phyloP scores from a whole-genome alignment of 164 flowering plant genomes.

The Sedum album region DNA sequence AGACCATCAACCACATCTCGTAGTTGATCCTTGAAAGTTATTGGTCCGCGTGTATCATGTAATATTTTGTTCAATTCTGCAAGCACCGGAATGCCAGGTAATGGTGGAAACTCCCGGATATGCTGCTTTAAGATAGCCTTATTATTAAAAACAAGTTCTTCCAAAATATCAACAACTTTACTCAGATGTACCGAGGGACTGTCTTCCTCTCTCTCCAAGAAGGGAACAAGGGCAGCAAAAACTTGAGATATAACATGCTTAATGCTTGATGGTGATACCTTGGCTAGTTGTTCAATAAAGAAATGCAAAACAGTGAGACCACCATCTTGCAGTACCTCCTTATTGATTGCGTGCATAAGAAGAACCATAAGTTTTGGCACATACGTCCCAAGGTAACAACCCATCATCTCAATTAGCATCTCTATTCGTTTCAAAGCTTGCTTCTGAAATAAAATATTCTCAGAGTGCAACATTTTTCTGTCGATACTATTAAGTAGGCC shows the following conservation, averaged over 20 bases:
- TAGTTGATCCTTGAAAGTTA: conserved; percentile 77
- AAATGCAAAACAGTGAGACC: conserved; percentile 82
- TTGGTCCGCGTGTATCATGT: conserved; percentile 80
- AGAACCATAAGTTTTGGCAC: conserved; percentile 98
- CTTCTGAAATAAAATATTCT: conserved; percentile 58
- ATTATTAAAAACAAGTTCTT: conserved; percentile 82
- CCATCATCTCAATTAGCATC: conserved; percentile 89
- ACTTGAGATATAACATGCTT: conserved; percentile 92
- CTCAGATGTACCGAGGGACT: conserved; percentile 46
- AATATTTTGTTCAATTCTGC: conserved; percentile 63
- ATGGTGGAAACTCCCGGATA: conserved; percentile 77
- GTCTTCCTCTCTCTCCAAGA: conserved; percentile 68
- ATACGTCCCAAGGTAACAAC: conserved; percentile 75
- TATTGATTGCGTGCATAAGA: conserved; percentile 83
- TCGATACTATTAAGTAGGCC: conserved; percentile 93
- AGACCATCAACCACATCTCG: conserved; percentile 73
- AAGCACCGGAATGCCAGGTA: conserved; percentile 68
- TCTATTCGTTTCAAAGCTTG: conserved; percentile 86
- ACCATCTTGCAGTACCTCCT: conserved; percentile 67
- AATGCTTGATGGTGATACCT: conserved; percentile 76
- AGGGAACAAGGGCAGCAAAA: conserved; percentile 89
- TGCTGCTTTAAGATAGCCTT: conserved; percentile 53
- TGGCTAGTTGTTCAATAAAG: conserved; percentile 61
- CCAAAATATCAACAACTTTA: conserved; percentile 72
- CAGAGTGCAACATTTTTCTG: conserved; percentile 87